Percentiles rank a stretch among this genome's conserved stretches.
These are phyloP conservation scores for Russula ochroleuca DNA, from an alignment of 768 basidiomycete species.

Conservation along the genomic window DNA sequence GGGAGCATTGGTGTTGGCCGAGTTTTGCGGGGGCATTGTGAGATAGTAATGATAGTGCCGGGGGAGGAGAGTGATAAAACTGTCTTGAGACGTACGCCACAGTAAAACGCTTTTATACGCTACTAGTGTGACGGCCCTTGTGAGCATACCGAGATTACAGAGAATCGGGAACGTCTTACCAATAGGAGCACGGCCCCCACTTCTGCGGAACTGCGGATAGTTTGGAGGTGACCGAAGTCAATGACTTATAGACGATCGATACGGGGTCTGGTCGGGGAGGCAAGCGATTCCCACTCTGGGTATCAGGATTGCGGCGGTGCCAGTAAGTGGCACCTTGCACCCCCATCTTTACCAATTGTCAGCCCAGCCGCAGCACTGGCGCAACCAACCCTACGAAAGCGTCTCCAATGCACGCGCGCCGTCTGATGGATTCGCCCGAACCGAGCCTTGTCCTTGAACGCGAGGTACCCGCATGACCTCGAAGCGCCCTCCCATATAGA, in stretches of 20 bases:
- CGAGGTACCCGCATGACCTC: constrained; percentile 8
- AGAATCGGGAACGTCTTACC: not conserved
- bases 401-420: not conserved
- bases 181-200: not conserved
- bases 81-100: not conserved
- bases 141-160: not conserved
- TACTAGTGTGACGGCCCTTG: not conserved
- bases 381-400: not conserved
- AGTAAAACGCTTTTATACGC: constrained; percentile 7
- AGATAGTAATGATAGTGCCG: too few species aligned
- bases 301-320: constrained; percentile 6
- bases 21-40: fast-evolving
- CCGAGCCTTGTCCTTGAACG: not conserved
- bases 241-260: not conserved
- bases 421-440: constrained; percentile 10
- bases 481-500: not conserved
- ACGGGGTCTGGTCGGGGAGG: not conserved
- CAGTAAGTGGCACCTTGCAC: not conserved
- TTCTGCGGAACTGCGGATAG: not conserved
- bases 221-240: not conserved
- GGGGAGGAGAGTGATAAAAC: not conserved
- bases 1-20: not conserved
- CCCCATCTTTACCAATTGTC: not conserved
- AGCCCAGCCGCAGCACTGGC: not conserved
- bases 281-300: not conserved